A percentile compares a stretch with the other conserved stretches of the same genome.
Evolutionary conservation across 108 stramenopile species (phyloP).

Genomic region (Hondaea fermentalgiana): DNA sequence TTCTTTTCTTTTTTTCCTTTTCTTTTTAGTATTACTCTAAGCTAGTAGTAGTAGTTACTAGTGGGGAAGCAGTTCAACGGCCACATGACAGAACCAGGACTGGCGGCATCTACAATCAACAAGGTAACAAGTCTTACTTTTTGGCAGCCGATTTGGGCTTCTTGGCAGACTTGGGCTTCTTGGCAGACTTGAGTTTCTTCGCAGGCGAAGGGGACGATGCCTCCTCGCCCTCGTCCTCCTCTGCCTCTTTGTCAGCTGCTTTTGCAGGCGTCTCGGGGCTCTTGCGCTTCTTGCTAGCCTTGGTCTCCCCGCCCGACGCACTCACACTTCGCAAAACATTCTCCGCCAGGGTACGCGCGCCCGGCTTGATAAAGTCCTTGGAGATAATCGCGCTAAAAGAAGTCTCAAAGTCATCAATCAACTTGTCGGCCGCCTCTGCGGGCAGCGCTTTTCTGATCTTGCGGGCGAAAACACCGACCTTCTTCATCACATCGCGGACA

Average conservation of each 20-base stretch:
- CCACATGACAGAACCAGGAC: too few relatives aligned
- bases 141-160: too few relatives aligned
- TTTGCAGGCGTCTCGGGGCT: neutral
- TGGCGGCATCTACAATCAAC: too few relatives aligned
- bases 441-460: neutral
- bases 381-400: neutral
- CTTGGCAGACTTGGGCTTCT: too few relatives aligned
- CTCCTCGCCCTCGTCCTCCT: too few relatives aligned
- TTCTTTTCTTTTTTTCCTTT: too few relatives aligned
- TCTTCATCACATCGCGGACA: neutral
- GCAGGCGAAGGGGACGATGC: too few relatives aligned
- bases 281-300: neutral
- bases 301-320: neutral
- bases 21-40: too few relatives aligned
- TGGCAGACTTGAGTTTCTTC: too few relatives aligned
- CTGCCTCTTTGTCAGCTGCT: neutral
- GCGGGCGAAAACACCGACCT: neutral
- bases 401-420: neutral
- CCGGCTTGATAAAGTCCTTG: neutral
- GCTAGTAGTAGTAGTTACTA: too few relatives aligned
- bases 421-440: neutral
- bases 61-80: too few relatives aligned
- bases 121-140: too few relatives aligned
- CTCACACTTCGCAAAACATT: neutral
- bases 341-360: neutral